Percentiles rank a stretch among this genome's conserved stretches.
phyloP scores from a whole-genome alignment of 768 basidiomycete species.

The Grammothele lineata region DNA sequence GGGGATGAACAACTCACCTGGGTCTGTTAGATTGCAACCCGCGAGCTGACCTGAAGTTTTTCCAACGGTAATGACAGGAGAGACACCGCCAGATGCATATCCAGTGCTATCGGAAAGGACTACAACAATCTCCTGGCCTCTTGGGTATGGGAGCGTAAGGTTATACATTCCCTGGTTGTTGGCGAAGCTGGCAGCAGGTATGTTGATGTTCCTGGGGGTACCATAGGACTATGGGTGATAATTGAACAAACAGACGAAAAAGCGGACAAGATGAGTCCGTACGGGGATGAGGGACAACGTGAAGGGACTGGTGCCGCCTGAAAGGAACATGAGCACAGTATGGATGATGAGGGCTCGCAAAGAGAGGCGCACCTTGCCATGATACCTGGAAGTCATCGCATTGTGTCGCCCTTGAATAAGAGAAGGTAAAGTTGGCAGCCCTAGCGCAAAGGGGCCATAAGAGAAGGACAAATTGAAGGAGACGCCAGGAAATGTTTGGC shows the following conservation, averaged over 20 bases:
- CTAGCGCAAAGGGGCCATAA: constrained; percentile 12
- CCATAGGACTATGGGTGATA: constrained; percentile 43
- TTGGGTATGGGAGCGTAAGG: constrained; percentile 38
- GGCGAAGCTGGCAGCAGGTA: constrained; percentile 51
- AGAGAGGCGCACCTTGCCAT: constrained; percentile 51
- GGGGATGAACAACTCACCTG: neutral
- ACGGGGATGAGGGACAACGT: constrained; percentile 48
- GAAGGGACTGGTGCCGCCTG: constrained; percentile 59
- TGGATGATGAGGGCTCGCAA: constrained; percentile 1
- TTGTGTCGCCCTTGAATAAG: constrained; percentile 46
- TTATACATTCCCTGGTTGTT: constrained; percentile 52
- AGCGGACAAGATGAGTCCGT: constrained; percentile 17
- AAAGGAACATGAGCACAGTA: too few relatives aligned
- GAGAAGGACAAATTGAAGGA: constrained; percentile 19
- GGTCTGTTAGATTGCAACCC: constrained; percentile 5
- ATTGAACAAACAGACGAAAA: constrained; percentile 2
- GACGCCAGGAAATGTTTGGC: constrained; percentile 17
- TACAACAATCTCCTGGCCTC: constrained; percentile 41
- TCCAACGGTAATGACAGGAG: constrained; percentile 3
- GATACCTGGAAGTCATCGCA: constrained; percentile 59
- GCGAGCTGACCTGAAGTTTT: too few relatives aligned
- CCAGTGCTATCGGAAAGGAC: constrained; percentile 73
- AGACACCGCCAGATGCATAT: constrained; percentile 49
- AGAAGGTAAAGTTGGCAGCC: constrained; percentile 43
- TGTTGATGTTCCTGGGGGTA: constrained; percentile 46